Evolutionary conservation across 768 basidiomycete species (phyloP), one percentile per base, ranked within the genome.

Genomic region (Mycena vulgaris): DNA sequence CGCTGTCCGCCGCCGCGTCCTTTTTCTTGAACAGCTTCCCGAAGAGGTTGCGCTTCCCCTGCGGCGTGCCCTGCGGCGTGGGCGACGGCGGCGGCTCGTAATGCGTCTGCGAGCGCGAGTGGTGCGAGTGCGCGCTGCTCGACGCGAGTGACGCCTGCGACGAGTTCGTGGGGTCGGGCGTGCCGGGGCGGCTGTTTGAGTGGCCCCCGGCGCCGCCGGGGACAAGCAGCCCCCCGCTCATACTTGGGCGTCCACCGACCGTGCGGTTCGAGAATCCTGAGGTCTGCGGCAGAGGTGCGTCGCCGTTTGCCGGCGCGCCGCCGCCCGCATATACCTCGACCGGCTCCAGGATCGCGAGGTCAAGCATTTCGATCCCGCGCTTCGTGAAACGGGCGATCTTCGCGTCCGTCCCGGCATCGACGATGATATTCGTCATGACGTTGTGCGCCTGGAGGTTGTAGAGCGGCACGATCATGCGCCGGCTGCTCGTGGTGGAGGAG

Each of bases 361-460:
- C 92, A 19, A 95, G 87, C 30, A 97, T 81, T 77, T 96, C 95
- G 35, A 95, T 81, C 2, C 93, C 92, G 5, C 92, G 87, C 72
- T 87, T 90, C 63, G 85, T 83, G 76, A 95, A 95, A 71, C 89
- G 92, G 5, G 94, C 93, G 40, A 96, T 90, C 80, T 93, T 93
- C 25, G 93, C 92, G 66, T 95, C 95, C 0, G 95, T 96, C 45
- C 95, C 95, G 0, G 95, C 95, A 76, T 96, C 95, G 31, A 94
- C 88, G 63, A 96, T 91, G 39, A 90, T 89, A 75, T 95, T 96
- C 16, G 94, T 91, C 86, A 95, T 86, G 57, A 96, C 93, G 70
- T 94, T 93, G 79, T 97, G 95, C 0, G 94, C 94, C 68, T 93
- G 92, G 25, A 97, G 87, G 76, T 95, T 96, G 81, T 96, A 95